Conservation (phyloP, 2,329 filamentous ascomycete species). For the Venturia oleaginea region DNA sequence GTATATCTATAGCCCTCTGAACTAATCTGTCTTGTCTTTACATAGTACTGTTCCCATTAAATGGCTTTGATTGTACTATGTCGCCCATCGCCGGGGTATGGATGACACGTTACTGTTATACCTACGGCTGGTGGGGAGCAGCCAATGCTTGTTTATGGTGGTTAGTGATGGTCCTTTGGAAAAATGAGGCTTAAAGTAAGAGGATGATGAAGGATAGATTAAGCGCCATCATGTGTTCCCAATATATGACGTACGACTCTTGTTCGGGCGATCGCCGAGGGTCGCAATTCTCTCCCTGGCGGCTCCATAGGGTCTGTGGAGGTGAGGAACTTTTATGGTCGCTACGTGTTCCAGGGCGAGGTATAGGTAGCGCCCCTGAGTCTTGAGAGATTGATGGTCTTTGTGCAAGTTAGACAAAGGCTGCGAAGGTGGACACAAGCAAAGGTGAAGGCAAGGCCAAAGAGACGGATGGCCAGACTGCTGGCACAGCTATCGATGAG, state of each 20-base stretch:
- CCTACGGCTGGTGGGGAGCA: neutral
- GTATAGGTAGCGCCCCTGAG: no score
- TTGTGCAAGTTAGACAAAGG: no score
- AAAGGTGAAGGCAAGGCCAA: constrained; percentile 45
- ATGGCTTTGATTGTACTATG: neutral
- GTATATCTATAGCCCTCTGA: neutral
- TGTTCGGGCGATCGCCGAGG: neutral
- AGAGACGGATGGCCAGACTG: constrained; percentile 19
- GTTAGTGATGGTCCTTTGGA: neutral
- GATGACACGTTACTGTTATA: neutral
- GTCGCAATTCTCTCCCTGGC: neutral
- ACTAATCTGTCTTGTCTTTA: neutral
- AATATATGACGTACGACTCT: neutral
- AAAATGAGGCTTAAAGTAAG: constrained; percentile 3
- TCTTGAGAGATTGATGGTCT: no score
- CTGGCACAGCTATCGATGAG: constrained; percentile 24
- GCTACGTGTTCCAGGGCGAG: no score
- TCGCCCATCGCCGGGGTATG: neutral
- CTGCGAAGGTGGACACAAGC: constrained; percentile 29
- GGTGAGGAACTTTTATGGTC: neutral
- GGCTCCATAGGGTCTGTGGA: no score
- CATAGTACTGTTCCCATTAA: neutral
- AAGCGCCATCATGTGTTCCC: neutral
- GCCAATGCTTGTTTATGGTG: neutral
- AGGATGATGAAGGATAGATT: neutral